phyloP scores from a whole-genome alignment of 352 stramenopile species.

The Phytophthora tentaculata region DNA sequence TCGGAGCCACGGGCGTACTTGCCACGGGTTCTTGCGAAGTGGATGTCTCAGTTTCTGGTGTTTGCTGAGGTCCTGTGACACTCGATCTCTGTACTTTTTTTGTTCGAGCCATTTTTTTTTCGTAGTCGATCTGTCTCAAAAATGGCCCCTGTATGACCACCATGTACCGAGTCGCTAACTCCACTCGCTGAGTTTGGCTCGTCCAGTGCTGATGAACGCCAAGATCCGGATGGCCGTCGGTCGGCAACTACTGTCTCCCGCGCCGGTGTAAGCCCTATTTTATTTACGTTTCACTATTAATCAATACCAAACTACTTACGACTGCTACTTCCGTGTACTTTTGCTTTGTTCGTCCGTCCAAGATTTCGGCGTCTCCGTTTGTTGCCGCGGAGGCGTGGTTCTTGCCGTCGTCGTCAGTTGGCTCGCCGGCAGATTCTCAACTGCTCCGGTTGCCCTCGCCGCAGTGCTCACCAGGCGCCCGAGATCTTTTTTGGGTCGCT shows the following conservation, averaged over 20 bases:
- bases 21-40: too few relatives aligned
- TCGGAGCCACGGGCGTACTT: too few relatives aligned
- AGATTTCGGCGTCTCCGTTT: not conserved
- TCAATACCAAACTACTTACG: not conserved
- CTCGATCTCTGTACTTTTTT: too few relatives aligned
- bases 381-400: not conserved
- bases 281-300: not conserved
- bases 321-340: not conserved
- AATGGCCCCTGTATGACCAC: too few relatives aligned
- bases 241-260: not conserved
- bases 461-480: not conserved
- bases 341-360: not conserved
- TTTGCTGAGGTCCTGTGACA: too few relatives aligned
- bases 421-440: not conserved
- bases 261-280: not conserved
- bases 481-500: not conserved
- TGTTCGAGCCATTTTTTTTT: too few relatives aligned
- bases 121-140: too few relatives aligned
- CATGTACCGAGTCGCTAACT: not conserved
- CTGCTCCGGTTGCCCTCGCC: not conserved
- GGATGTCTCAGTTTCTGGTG: too few relatives aligned
- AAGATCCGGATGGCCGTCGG: constrained; percentile 1
- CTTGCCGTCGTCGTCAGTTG: not conserved
- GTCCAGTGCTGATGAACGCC: not conserved
- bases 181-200: not conserved